phyloP scores from a whole-genome alignment of 2,329 filamentous ascomycete species.

The Colletotrichum endophyticum region DNA sequence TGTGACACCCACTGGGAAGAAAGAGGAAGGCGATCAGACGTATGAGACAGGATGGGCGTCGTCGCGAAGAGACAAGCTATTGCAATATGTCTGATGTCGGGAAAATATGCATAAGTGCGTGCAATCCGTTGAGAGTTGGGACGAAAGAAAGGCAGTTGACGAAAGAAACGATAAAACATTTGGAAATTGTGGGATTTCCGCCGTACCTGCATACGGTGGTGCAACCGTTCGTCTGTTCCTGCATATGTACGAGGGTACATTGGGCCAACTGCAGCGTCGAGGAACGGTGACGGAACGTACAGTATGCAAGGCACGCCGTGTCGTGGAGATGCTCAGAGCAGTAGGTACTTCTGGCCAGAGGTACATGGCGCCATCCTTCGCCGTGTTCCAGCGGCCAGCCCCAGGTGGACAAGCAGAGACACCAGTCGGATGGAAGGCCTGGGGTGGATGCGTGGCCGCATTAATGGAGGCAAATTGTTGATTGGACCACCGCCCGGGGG shows the following conservation, averaged over 20 bases:
- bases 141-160: background rate
- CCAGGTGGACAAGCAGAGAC: background rate
- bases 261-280: background rate
- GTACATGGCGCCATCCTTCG: background rate
- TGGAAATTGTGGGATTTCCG: background rate
- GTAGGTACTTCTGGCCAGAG: background rate
- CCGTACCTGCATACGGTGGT: constrained; percentile 20
- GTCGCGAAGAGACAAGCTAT: background rate
- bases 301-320: constrained; percentile 16
- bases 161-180: background rate
- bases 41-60: background rate
- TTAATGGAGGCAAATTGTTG: constrained; percentile 20
- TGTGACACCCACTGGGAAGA: background rate
- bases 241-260: constrained; percentile 11
- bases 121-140: background rate
- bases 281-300: background rate
- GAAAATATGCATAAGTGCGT: background rate
- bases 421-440: background rate
- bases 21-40: background rate
- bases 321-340: background rate
- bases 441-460: constrained; percentile 9
- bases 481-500: constrained; percentile 10
- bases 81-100: background rate
- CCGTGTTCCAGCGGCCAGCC: background rate
- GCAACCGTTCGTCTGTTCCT: constrained; percentile 18